These are phyloP conservation scores for Paraglomus brasilianum DNA, from an alignment of 192 early-diverging fungal genomes.

Conservation along the genomic window DNA sequence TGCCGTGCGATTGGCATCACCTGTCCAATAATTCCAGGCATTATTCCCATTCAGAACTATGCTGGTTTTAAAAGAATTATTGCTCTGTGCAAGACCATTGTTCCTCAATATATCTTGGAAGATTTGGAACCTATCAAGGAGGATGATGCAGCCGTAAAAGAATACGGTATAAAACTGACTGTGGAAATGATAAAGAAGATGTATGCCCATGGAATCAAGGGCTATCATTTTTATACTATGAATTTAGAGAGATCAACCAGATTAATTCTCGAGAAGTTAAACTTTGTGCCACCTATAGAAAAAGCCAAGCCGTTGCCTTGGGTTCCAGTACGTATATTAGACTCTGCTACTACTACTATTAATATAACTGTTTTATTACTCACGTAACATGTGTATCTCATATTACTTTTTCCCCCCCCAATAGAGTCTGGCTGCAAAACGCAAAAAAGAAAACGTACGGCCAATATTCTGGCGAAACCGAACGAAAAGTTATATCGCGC, in stretches of 20 bases:
- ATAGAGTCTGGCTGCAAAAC: constrained; percentile 56
- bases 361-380: background rate
- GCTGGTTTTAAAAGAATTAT: constrained; percentile 87
- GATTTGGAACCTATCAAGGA: constrained; percentile 89
- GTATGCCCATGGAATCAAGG: constrained; percentile 49
- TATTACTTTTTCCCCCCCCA: constrained; percentile 12
- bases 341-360: background rate
- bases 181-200: constrained; percentile 72
- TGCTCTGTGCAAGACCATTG: constrained; percentile 76
- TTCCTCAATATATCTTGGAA: constrained; percentile 71
- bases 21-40: constrained; percentile 83
- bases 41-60: constrained; percentile 95
- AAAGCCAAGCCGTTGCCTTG: constrained; percentile 71
- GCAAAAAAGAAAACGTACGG: constrained; percentile 92
- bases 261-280: constrained; percentile 76
- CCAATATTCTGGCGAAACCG: constrained; percentile 99
- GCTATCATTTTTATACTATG: constrained; percentile 93
- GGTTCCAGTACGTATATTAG: constrained; percentile 62
- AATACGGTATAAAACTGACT: constrained; percentile 83
- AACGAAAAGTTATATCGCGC: constrained; percentile 82
- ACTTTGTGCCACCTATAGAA: constrained; percentile 66
- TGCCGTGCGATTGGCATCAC: constrained; percentile 73
- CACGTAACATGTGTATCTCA: background rate
- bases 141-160: constrained; percentile 96
- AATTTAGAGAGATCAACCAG: constrained; percentile 87